phyloP scores from a whole-genome alignment of 441 rosid genomes.

The Erodium texanum region DNA sequence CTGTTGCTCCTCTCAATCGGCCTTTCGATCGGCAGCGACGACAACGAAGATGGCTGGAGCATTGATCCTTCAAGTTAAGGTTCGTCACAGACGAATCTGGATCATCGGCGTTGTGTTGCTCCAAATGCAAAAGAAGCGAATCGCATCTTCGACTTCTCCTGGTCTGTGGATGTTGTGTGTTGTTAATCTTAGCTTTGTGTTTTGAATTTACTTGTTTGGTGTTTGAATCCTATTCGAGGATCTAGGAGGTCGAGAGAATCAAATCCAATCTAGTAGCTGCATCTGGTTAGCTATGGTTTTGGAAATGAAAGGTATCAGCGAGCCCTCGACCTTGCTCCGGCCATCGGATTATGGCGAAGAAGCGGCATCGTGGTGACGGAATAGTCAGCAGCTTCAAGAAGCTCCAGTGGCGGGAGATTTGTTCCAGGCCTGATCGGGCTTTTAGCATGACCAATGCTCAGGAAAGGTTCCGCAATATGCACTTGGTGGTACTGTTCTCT shows the following conservation, averaged over 20 bases:
- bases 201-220: neutral
- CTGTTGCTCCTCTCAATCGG: no score
- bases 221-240: neutral
- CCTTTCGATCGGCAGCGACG: no score
- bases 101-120: neutral
- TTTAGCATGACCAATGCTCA: slow-evolving; percentile 59
- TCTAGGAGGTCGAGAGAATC: neutral
- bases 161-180: neutral
- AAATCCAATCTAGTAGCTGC: neutral
- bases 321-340: slow-evolving; percentile 64
- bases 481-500: slow-evolving; percentile 39
- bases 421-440: slow-evolving; percentile 48
- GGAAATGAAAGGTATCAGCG: slow-evolving; percentile 41
- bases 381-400: slow-evolving; percentile 58
- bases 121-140: neutral
- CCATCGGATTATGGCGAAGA: slow-evolving; percentile 50
- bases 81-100: neutral
- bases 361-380: slow-evolving; percentile 43
- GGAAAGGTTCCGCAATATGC: slow-evolving; percentile 72
- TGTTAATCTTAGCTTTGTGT: neutral
- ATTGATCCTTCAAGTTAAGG: neutral
- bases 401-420: slow-evolving; percentile 77
- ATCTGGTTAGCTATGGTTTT: no score
- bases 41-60: neutral
- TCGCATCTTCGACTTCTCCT: neutral